Evolutionary conservation across 2,329 filamentous ascomycete species (phyloP).

Genomic region (Sordariomycetes sp.): DNA sequence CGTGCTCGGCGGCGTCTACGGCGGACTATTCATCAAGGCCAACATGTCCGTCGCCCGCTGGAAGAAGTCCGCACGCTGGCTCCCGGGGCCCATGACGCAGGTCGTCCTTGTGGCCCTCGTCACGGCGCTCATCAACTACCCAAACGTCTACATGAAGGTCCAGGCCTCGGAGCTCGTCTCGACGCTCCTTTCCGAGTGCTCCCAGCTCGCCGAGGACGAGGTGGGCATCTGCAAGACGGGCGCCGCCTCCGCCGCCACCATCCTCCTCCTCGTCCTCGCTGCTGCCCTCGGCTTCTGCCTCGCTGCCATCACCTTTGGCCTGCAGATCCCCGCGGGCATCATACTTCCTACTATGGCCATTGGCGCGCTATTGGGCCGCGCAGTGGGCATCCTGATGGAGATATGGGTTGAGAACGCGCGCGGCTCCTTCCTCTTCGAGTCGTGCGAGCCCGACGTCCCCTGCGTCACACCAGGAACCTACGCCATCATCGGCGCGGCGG

Average conservation of each 20-base stretch:
- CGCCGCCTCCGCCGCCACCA: conserved; percentile 67
- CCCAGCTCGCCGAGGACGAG: conserved; percentile 66
- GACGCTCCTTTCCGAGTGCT: conserved; percentile 84
- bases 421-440: conserved; percentile 60
- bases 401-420: conserved; percentile 75
- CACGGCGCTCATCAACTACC: conserved; percentile 85
- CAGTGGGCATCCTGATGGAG: conserved; percentile 78
- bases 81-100: conserved; percentile 64
- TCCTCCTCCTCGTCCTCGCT: conserved; percentile 71
- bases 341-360: conserved; percentile 95
- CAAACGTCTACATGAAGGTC: conserved; percentile 90
- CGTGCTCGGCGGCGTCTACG: conserved; percentile 83
- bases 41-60: conserved; percentile 81
- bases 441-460: conserved; percentile 72
- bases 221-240: conserved; percentile 86
- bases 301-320: conserved; percentile 77
- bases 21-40: conserved; percentile 84
- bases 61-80: conserved; percentile 53
- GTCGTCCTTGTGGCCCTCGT: conserved; percentile 68
- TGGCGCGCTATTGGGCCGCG: conserved; percentile 78
- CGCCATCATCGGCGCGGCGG: conserved; percentile 88
- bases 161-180: conserved; percentile 87
- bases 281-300: conserved; percentile 75
- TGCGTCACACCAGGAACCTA: conserved; percentile 94
- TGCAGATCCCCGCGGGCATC: conserved; percentile 90